Base-by-base conservation (phyloP, 179 eudicot species). In the Beta macrorhiza region DNA sequence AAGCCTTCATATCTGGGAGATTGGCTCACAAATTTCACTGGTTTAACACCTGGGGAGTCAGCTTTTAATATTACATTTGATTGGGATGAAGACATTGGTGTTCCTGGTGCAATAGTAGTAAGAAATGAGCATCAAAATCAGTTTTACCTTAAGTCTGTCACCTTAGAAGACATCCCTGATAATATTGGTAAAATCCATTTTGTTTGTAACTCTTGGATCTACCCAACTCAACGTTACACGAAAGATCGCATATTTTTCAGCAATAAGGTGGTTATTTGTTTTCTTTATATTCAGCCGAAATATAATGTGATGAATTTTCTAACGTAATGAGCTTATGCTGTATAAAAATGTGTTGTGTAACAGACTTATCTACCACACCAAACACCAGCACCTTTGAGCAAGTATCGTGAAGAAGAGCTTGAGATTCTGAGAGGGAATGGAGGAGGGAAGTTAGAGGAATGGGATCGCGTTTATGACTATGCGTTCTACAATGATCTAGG, bases 391-490 rank as follows among this genome's bases (percentile, higher is more conserved):
- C 79, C 91, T 6, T 82, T 95, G 2, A 76, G 67, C 6, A 76
- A 75, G 67, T 90, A 88, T 16, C 86, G 98, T 74, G 89, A 90
- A 75, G 92, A 91, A 55, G 99, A 95, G 75, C 75, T 95, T 47
- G 83, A 67, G 78, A 83, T 49, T 32, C 74, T 93, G 67, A 84
- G 96, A 78, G 98, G 99, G 67, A 86, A 72, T 79, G 98, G 99
- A 81, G 81, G 82, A 59, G 97, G 93, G 37, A 76, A 84, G 82
- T 91, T 88, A 9, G 78, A 95, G 83, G 93, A 93, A 85, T 95
- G 99, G 99, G 98, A 95, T 62, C 91, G 98, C 19, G 89, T 95
- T 0, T 95, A 95, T 77, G 99, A 95, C 84, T 95, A 95, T 75
- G 99, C 92, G 37, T 86, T 78, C 75, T 93, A 95, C 80, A 93